Conservation (phyloP, 1,284 basidiomycete species). For the Irpex lacteus region DNA sequence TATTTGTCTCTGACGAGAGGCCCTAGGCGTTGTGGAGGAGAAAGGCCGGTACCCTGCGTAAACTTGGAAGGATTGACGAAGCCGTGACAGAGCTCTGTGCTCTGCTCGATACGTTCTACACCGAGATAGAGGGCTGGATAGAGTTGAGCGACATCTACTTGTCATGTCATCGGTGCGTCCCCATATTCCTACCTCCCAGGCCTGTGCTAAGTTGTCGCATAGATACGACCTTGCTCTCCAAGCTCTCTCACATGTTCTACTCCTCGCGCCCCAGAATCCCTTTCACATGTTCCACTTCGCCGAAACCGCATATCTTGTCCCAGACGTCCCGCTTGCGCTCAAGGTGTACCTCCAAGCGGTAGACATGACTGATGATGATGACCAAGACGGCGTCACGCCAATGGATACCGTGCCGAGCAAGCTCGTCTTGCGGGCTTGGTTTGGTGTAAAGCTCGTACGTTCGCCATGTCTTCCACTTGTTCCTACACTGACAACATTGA, state of each 20-base stretch:
- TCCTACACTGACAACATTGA: not conserved
- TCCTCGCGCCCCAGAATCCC: slow-evolving; percentile 83
- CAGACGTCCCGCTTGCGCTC: slow-evolving; percentile 72
- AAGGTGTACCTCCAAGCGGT: slow-evolving; percentile 81
- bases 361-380: slow-evolving; percentile 78
- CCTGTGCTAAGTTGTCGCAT: not conserved
- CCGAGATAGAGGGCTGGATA: slow-evolving; percentile 90
- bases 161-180: slow-evolving; percentile 69
- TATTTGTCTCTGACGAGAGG: not conserved
- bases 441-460: slow-evolving; percentile 82
- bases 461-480: not conserved
- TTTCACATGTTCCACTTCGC: slow-evolving; percentile 82
- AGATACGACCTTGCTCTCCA: slow-evolving; percentile 70
- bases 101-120: slow-evolving; percentile 92
- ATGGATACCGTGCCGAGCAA: slow-evolving; percentile 51
- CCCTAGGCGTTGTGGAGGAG: slow-evolving; percentile 80
- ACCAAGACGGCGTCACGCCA: slow-evolving; percentile 31
- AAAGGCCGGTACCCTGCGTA: slow-evolving; percentile 68
- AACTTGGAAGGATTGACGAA: slow-evolving; percentile 57
- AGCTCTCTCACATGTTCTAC: slow-evolving; percentile 77
- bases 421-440: slow-evolving; percentile 75
- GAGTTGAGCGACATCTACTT: slow-evolving; percentile 91
- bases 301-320: slow-evolving; percentile 83
- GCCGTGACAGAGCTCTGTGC: slow-evolving; percentile 75
- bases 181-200: not conserved